Conservation (phyloP, 2,329 filamentous ascomycete genomes). For the Aureobasidium melanogenum region DNA sequence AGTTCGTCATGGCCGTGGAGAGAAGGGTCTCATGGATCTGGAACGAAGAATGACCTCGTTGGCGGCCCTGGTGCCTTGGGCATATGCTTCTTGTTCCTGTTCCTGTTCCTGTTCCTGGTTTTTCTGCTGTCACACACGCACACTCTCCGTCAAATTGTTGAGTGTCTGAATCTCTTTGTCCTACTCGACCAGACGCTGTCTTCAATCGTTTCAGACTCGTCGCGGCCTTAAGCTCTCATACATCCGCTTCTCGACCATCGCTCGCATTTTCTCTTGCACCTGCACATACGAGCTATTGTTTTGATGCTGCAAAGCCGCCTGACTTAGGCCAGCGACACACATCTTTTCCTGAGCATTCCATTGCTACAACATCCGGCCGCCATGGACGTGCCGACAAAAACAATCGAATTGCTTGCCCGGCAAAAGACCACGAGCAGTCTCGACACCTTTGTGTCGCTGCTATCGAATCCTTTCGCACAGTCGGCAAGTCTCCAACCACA, state of each 20-base stretch:
- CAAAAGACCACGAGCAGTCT: background rate
- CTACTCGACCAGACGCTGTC: background rate
- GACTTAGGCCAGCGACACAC: background rate
- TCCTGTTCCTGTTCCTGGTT: background rate
- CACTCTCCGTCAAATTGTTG: background rate
- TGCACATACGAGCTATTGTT: background rate
- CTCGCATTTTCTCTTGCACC: background rate
- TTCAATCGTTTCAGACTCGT: constrained; percentile 7
- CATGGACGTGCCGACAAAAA: constrained; percentile 5
- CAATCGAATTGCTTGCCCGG: background rate
- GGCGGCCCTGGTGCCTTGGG: background rate
- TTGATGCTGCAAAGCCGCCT: constrained; percentile 7
- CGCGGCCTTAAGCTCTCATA: constrained; percentile 2
- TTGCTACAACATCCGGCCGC: background rate
- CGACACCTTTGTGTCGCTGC: background rate
- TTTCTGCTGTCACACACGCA: background rate
- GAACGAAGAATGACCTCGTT: background rate
- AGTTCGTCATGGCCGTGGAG: background rate
- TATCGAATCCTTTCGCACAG: constrained; percentile 5
- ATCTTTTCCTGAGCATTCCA: background rate
- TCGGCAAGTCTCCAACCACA: background rate
- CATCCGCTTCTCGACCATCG: background rate
- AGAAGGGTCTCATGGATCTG: background rate
- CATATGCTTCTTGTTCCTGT: background rate
- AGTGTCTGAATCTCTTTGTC: constrained; percentile 4